phyloP scores from a whole-genome alignment of 352 stramenopile genomes.

The Globisporangium nagaii region DNA sequence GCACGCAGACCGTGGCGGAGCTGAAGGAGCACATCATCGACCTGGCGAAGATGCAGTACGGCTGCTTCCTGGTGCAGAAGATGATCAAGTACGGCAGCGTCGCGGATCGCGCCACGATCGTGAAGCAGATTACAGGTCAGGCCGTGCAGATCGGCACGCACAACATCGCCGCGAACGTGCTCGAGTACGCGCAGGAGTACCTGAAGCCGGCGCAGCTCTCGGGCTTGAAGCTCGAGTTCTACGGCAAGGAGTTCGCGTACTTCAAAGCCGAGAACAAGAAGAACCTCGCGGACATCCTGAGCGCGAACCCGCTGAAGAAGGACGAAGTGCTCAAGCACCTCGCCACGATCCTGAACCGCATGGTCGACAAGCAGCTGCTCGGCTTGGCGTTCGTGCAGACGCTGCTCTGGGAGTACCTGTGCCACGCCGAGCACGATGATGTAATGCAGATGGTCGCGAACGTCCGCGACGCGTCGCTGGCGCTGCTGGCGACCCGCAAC shows the following conservation, averaged over 20 bases:
- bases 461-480: conserved; percentile 79
- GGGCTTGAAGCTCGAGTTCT: conserved; percentile 86
- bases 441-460: conserved; percentile 84
- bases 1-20: conserved; percentile 85
- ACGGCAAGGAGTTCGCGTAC: conserved; percentile 85
- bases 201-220: conserved; percentile 83
- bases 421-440: conserved; percentile 69
- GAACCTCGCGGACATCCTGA: conserved; percentile 70
- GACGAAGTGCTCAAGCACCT: conserved; percentile 71
- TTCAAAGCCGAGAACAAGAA: conserved; percentile 83
- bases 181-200: conserved; percentile 90
- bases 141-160: conserved; percentile 92
- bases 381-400: conserved; percentile 85
- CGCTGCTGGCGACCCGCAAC: conserved; percentile 82
- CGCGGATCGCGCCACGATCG: conserved; percentile 67
- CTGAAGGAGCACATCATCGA: conserved; percentile 91
- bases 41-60: conserved; percentile 95
- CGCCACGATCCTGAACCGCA: conserved; percentile 67
- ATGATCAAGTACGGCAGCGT: conserved; percentile 93
- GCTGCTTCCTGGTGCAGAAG: conserved; percentile 96
- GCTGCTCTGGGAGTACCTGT: conserved; percentile 88
- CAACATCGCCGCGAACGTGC: conserved; percentile 90
- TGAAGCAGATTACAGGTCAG: conserved; percentile 92
- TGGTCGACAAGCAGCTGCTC: conserved; percentile 88
- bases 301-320: conserved; percentile 63